phyloP scores from a whole-genome alignment of 768 basidiomycete species.

The Rhodotorula toruloides region DNA sequence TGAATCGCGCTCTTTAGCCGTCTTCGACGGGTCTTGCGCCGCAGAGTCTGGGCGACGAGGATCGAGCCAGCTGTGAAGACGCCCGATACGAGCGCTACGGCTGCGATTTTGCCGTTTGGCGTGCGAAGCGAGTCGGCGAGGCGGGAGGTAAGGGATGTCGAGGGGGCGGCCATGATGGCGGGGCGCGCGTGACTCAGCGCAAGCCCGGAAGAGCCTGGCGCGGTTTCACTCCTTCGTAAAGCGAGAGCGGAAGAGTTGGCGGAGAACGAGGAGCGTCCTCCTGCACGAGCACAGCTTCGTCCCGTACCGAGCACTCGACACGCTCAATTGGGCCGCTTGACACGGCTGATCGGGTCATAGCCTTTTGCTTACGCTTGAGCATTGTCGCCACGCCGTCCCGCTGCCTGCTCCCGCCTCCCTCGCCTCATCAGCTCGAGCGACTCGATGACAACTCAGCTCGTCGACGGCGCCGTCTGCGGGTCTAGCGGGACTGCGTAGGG shows the following conservation, averaged over 20 bases:
- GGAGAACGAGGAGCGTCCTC: neutral
- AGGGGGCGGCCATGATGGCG: slow-evolving; percentile 5
- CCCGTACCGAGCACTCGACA: no score
- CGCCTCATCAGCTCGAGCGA: no score
- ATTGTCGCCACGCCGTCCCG: no score
- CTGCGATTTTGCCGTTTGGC: slow-evolving; percentile 12
- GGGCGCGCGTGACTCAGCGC: neutral
- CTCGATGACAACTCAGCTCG: no score
- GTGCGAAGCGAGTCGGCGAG: slow-evolving; percentile 19
- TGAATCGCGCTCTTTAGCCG: slow-evolving; percentile 16
- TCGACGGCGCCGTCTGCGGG: no score
- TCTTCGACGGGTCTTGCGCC: slow-evolving; percentile 5
- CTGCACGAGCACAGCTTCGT: no score
- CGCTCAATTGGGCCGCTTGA: no score
- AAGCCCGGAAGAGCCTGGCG: neutral
- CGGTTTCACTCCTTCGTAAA: neutral
- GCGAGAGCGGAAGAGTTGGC: neutral
- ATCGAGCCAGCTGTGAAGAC: slow-evolving; percentile 22
- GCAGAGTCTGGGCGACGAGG: slow-evolving; percentile 20
- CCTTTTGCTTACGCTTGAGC: no score
- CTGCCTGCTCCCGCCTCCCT: no score
- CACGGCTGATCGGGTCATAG: no score
- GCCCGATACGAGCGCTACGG: slow-evolving; percentile 20
- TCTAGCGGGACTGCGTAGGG: no score
- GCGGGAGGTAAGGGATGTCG: slow-evolving; percentile 1